Percentiles rank a stretch among this genome's conserved stretches.
Conservation (phyloP, 441 rosid genomes). For the Corymbia calophylla region DNA sequence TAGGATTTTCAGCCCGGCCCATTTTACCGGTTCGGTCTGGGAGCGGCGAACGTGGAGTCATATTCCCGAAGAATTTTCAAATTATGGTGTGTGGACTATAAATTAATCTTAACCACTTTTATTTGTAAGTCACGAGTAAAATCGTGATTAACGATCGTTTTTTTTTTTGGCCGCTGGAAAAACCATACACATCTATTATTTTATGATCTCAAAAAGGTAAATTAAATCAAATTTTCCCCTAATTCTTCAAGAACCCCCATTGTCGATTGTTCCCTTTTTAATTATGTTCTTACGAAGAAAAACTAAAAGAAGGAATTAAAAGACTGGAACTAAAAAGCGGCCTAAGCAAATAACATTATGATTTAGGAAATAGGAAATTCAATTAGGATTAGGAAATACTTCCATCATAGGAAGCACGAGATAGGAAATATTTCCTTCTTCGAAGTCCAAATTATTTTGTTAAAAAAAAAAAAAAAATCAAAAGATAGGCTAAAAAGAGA, state of each 20-base stretch:
- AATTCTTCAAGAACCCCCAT: background rate
- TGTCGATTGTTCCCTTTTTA: background rate
- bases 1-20: background rate
- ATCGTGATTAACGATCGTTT: background rate
- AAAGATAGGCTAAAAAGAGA: too few species aligned
- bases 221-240: background rate
- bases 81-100: rapidly evolving
- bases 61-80: background rate
- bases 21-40: background rate
- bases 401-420: too few species aligned
- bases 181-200: background rate
- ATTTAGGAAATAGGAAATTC: background rate
- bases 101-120: background rate
- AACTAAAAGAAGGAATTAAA: background rate
- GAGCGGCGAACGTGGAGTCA: rapidly evolving
- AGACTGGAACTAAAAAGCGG: background rate
- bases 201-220: background rate
- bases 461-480: too few species aligned
- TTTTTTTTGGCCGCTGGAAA: background rate
- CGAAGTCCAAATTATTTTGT: background rate
- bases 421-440: background rate
- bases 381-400: background rate
- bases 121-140: background rate
- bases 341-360: background rate
- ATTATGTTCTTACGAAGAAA: background rate